Base-by-base conservation (phyloP, 169 alveolate genomes). In the Plasmodium relictum region DNA sequence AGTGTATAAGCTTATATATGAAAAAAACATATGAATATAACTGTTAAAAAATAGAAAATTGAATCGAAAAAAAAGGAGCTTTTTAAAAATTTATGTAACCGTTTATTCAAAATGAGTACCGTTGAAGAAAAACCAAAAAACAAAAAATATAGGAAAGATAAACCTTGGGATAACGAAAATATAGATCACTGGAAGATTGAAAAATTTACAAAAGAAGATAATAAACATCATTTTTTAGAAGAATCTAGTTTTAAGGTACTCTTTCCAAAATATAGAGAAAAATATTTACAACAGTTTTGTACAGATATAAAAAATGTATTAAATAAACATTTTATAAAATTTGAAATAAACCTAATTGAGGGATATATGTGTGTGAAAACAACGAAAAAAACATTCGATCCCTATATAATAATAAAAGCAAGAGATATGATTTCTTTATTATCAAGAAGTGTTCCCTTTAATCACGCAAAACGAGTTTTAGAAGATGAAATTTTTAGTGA, bases 91-190 rank as follows among this genome's bases (percentile, higher is more conserved):
- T 2, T 31, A 2, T 31, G 3, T 3, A 31, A 31, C 3, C 1
- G 1, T 31, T 31, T 31, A 1, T 31, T 22, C 63, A 16, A 62
- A 62, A 56, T 20, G 26, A 6, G 54, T 48, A 63, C 6, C 3
- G 65, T n/a, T 31, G 50, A n/a, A 20, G 18, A 63, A 16, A 89
- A 24, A 16, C 74, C 76, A 22, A 97, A 97, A 88, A 96, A 95
- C 48, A 96, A 95, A 61, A 97, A 97, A 73, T 98, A 98, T 76
- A 91, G 99, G 22, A 97, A 97, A 85, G 99, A 98, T 39, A 99
- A 99, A 93, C 99, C 99, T 2, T 99, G 99, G 99, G 99, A 99
- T 80, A 97, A 98, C 63, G 99, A 98, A 71, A 99, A 98, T 37
- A 97, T 95, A 52, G 99, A 99, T 88, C 99, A 98, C 91, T 99